phyloP scores from a whole-genome alignment of 2,329 filamentous ascomycete species.

The Pyrenophora seminiperda region DNA sequence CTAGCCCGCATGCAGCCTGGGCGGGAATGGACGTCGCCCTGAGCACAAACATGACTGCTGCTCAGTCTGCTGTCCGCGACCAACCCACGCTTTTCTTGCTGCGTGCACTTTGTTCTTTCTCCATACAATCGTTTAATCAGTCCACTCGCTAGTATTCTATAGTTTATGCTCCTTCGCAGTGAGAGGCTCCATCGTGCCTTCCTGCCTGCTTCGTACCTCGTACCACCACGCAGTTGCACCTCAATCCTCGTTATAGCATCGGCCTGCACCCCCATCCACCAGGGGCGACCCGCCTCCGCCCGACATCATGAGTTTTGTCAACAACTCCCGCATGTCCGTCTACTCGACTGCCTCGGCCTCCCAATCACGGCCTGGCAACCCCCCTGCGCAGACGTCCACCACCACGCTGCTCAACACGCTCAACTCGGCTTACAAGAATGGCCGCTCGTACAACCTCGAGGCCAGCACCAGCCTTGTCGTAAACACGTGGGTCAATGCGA shows the following conservation, averaged over 20 bases:
- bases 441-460: conserved; percentile 84
- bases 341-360: conserved; percentile 66
- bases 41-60: conserved; percentile 23
- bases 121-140: conserved; percentile 36
- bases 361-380: conserved; percentile 61
- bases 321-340: conserved; percentile 64
- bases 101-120: conserved; percentile 30
- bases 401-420: conserved; percentile 90
- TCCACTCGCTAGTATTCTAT: conserved; percentile 28
- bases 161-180: conserved; percentile 7
- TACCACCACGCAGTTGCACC: conserved; percentile 24
- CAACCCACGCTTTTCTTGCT: conserved; percentile 17
- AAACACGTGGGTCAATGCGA: conserved; percentile 91
- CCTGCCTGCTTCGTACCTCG: background rate
- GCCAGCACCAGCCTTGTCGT: conserved; percentile 89
- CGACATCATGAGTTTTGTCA: conserved; percentile 56
- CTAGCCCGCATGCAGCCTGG: conserved; percentile 25
- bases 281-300: conserved; percentile 35
- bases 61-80: conserved; percentile 21
- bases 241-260: conserved; percentile 13
- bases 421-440: conserved; percentile 84
- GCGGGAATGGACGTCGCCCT: conserved; percentile 29
- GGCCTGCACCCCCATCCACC: conserved; percentile 14
- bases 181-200: background rate
- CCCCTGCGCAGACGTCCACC: conserved; percentile 82